Conservation (phyloP, 352 stramenopile genomes). For the Pythium utonaiense region DNA sequence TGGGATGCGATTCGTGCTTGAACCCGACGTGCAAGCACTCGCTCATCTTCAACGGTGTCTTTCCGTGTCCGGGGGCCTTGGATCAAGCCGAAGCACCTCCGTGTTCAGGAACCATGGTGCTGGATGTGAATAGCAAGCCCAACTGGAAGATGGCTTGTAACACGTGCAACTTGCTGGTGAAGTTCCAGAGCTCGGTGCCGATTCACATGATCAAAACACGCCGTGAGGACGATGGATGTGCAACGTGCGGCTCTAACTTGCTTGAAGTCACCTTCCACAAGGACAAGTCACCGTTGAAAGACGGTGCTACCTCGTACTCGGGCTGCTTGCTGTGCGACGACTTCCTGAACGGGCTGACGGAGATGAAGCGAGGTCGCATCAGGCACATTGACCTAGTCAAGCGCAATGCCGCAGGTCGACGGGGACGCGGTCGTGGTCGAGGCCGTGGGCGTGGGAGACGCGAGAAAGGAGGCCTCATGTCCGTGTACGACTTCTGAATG, state of each 20-base stretch:
- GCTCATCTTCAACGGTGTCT: constrained; percentile 39
- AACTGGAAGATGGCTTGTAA: constrained; percentile 60
- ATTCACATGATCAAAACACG: constrained; percentile 31
- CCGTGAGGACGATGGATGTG: constrained; percentile 16
- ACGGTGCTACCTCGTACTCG: constrained; percentile 26
- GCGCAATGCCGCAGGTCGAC: constrained; percentile 17
- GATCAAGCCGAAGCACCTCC: constrained; percentile 9
- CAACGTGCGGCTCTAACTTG: constrained; percentile 27
- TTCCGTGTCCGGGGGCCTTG: constrained; percentile 27
- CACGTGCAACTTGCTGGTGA: constrained; percentile 39
- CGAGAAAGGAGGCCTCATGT: constrained; percentile 23
- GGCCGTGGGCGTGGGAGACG: constrained; percentile 10
- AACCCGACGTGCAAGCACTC: constrained; percentile 45
- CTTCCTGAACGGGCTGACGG: constrained; percentile 38
- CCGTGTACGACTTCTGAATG: constrained; percentile 25
- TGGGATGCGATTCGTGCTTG: constrained; percentile 44
- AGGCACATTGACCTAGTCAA: constrained; percentile 38
- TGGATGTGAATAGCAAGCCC: constrained; percentile 44
- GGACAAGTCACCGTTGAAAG: constrained; percentile 31
- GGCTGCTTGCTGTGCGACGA: constrained; percentile 48
- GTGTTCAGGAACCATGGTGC: constrained; percentile 38
- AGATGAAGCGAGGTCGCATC: constrained; percentile 35
- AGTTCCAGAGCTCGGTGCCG: constrained; percentile 29
- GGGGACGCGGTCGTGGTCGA: constrained; percentile 23
- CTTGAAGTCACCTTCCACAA: constrained; percentile 50